Conservation (phyloP, 2,329 filamentous ascomycete genomes). For the Raffaelea arxii region DNA sequence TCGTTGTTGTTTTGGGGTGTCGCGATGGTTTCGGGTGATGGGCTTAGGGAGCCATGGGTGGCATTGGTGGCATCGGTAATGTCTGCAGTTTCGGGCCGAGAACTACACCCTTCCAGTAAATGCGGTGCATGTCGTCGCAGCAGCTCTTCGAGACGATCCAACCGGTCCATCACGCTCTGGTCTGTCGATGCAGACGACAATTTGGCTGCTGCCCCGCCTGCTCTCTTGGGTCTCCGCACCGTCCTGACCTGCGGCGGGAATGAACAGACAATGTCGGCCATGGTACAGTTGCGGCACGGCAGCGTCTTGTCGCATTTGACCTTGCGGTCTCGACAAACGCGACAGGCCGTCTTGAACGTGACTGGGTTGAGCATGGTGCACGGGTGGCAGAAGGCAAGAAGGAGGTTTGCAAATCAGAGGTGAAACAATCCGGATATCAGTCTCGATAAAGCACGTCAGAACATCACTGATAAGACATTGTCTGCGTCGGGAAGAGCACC, state of each 20-base stretch:
- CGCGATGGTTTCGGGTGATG: neutral
- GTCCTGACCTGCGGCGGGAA: constrained; percentile 4
- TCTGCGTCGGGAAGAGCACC: too few relatives aligned
- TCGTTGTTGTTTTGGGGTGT: too few relatives aligned
- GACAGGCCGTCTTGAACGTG: constrained; percentile 4
- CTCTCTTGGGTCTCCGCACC: constrained; percentile 3
- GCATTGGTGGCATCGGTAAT: too few relatives aligned
- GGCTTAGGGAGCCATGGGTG: too few relatives aligned
- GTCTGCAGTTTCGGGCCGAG: too few relatives aligned
- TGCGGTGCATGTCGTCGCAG: neutral
- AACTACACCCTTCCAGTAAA: too few relatives aligned
- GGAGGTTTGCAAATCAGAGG: too few relatives aligned
- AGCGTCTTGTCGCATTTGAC: constrained; percentile 5
- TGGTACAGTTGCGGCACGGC: constrained; percentile 3
- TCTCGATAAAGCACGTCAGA: too few relatives aligned
- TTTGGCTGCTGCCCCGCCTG: neutral
- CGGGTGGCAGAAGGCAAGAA: too few relatives aligned
- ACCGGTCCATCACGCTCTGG: neutral
- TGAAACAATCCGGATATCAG: too few relatives aligned
- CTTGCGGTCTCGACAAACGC: constrained; percentile 4
- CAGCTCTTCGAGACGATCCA: constrained; percentile 2
- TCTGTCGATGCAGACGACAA: neutral
- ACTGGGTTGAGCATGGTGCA: neutral
- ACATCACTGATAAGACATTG: too few relatives aligned
- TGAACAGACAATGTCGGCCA: constrained; percentile 2